phyloP scores from a whole-genome alignment of 2,329 filamentous ascomycete species.

The Aspergillus hortae region DNA sequence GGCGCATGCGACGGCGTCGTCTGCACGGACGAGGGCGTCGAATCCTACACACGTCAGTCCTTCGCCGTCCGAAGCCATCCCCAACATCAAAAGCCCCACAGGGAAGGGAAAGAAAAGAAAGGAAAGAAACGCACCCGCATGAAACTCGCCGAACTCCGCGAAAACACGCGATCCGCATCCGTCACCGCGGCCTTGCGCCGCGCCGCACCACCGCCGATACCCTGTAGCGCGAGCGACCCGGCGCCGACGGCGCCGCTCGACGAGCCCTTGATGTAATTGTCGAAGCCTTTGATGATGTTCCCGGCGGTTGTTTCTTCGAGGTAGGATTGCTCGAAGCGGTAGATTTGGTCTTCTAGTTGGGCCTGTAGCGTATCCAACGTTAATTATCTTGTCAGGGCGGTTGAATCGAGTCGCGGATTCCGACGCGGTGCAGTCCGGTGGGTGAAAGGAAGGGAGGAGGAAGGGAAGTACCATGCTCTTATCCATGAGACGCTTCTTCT shows the following conservation, averaged over 20 bases:
- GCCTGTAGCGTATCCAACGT: constrained; percentile 35
- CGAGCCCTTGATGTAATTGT: constrained; percentile 93
- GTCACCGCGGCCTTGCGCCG: constrained; percentile 44
- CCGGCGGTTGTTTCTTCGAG: constrained; percentile 83
- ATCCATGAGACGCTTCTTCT: constrained; percentile 63
- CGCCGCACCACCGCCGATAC: constrained; percentile 20
- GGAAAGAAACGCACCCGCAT: constrained; percentile 35
- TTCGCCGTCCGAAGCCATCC: too few species aligned
- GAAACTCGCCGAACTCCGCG: constrained; percentile 47
- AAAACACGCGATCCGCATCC: constrained; percentile 48
- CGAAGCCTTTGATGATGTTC: constrained; percentile 97
- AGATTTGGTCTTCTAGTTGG: constrained; percentile 74
- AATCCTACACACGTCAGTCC: constrained; percentile 29
- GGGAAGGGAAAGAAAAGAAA: neutral
- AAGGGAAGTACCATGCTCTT: constrained; percentile 52
- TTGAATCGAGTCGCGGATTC: too few species aligned
- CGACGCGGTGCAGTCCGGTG: neutral
- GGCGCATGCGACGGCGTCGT: constrained; percentile 46
- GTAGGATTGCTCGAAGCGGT: constrained; percentile 78
- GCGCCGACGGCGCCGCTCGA: constrained; percentile 48
- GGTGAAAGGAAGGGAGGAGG: neutral
- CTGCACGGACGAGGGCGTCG: constrained; percentile 41
- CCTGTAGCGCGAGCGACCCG: constrained; percentile 29
- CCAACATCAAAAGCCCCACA: too few species aligned
- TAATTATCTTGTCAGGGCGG: too few species aligned